These are phyloP conservation scores for Rasamsonia emersonii DNA, from an alignment of 2,329 filamentous ascomycete species.

Conservation along the genomic window DNA sequence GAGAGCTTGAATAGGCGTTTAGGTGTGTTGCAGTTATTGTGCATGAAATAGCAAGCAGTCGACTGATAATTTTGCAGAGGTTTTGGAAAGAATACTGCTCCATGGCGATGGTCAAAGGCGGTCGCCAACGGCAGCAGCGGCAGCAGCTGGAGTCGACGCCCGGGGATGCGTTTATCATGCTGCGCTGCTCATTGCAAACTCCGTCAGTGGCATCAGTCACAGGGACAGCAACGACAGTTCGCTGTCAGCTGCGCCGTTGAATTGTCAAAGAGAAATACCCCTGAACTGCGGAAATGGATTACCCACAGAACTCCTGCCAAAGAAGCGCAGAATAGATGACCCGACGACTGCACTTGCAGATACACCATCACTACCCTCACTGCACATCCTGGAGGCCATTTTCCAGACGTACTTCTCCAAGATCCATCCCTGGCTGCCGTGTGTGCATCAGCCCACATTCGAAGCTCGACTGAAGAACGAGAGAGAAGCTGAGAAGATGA, in stretches of 20 bases:
- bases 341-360: no score
- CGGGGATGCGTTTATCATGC: constrained; percentile 2
- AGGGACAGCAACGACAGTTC: no score
- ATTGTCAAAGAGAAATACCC: constrained; percentile 12
- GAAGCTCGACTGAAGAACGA: constrained; percentile 15
- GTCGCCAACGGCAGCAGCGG: neutral
- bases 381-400: constrained; percentile 18
- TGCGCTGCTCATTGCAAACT: constrained; percentile 1
- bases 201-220: no score
- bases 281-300: neutral
- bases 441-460: constrained; percentile 25
- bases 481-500: constrained; percentile 15
- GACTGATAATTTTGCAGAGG: neutral
- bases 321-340: constrained; percentile 7
- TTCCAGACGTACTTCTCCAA: constrained; percentile 30
- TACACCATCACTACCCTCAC: constrained; percentile 3
- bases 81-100: neutral
- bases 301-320: constrained; percentile 3
- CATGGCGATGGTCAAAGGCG: constrained; percentile 1
- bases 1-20: constrained; percentile 26
- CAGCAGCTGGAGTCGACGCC: neutral
- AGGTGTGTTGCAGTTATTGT: constrained; percentile 10
- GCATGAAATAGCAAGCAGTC: no score
- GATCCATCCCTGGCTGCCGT: constrained; percentile 36
- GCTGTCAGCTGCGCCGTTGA: no score